These are phyloP conservation scores for Penicillium sp. DNA, from an alignment of 2,329 filamentous ascomycete genomes.

Conservation along the genomic window DNA sequence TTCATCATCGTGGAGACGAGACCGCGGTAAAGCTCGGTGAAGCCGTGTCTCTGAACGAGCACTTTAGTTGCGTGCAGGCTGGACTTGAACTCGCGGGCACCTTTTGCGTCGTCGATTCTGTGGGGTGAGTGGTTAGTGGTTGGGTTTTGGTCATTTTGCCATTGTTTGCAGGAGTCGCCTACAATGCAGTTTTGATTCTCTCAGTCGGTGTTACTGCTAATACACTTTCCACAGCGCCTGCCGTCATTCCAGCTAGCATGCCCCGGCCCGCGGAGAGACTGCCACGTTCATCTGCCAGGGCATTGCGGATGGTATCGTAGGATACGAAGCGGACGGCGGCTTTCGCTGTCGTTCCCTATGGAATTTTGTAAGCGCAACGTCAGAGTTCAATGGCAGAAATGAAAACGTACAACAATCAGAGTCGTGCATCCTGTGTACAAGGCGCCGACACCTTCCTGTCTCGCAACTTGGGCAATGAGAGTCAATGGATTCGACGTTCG, in stretches of 20 bases:
- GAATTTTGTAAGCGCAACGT: background rate
- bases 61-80: conserved; percentile 51
- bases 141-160: background rate
- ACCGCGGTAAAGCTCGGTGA: conserved; percentile 56
- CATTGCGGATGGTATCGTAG: conserved; percentile 62
- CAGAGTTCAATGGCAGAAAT: background rate
- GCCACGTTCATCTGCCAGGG: conserved; percentile 52
- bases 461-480: conserved; percentile 54
- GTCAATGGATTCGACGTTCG: conserved; percentile 15
- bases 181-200: conserved; percentile 63
- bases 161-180: background rate
- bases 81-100: conserved; percentile 48
- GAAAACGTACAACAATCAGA: conserved; percentile 45
- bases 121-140: background rate
- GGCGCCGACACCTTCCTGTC: conserved; percentile 54
- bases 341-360: conserved; percentile 56
- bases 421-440: conserved; percentile 63
- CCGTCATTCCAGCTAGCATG: conserved; percentile 61
- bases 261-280: conserved; percentile 54
- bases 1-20: conserved; percentile 60
- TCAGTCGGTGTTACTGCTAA: conserved; percentile 66
- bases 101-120: conserved; percentile 57
- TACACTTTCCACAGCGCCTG: conserved; percentile 59
- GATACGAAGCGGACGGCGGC: conserved; percentile 64
- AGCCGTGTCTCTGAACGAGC: conserved; percentile 52